Evolutionary conservation across 805 yeast species (phyloP), one percentile per base, ranked within the genome.

Genomic region (Zygosaccharomyces pseudorouxii): DNA sequence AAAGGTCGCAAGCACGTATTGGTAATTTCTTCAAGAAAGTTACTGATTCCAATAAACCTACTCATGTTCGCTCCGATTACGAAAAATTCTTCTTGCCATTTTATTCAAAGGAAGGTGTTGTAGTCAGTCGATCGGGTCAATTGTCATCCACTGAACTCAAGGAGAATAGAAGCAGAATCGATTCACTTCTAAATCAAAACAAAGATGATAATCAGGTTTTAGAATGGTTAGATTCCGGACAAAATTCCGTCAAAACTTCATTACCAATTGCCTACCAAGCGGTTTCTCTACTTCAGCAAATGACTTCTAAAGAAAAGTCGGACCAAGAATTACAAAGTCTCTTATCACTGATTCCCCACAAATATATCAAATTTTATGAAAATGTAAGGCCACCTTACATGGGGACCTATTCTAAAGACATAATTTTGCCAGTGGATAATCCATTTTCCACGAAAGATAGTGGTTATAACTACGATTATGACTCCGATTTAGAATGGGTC

Each of bases 401-500:
- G 30, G 85, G 85, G 1, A 75, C 84, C 0, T 78, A 71, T 48
- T 74, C 74, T 5, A 74, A 63, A 46, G 60, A 48, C 47, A 42
- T 58, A 44, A 27, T 49, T n/a, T 30, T 63, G 35, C 66, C 63
- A 10, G 58, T 40, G 30, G 55, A 60, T 27, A 48, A 63, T 28
- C 71, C 65, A 16, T 72, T 55, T 60, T 65, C 57, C 56, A 69
- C 60, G 5, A 69, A 62, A 20, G 59, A 58, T 8, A 55, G 67
- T 1, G 63, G 62, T 14, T 53, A 75, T 52, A 71, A 78, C 42
- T 77, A 76, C 57, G 78, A 71, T 12, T 75, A 71, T 44, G 79
- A 77, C 38, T 72, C 79, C 8, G 84, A 80, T 52, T 68, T 71
- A 36, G 85, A 80, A 53, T 80, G 80, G 77, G 76, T 69, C 10